Conservation (phyloP, 108 stramenopile genomes). For the Cylindrotheca fusiformis region DNA sequence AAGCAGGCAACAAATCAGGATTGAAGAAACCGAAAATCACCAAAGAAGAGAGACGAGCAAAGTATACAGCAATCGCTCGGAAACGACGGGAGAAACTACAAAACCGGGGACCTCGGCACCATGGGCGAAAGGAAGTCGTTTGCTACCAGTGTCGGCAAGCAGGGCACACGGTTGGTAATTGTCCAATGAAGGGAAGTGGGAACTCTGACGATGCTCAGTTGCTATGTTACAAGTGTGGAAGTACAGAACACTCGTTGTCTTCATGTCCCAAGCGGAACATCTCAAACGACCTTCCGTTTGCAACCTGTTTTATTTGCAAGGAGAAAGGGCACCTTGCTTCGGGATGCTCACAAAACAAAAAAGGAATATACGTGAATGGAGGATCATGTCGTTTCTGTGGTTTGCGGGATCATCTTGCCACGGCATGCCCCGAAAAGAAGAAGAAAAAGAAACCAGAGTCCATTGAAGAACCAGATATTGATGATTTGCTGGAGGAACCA, state of each 20-base stretch:
- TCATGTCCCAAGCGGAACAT: conserved; percentile 47
- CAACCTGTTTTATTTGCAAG: conserved; percentile 76
- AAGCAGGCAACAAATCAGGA: too few species aligned
- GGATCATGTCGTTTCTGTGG: conserved; percentile 70
- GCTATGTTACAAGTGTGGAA: conserved; percentile 84
- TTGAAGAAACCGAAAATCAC: conserved; percentile 64
- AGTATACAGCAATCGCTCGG: conserved; percentile 76
- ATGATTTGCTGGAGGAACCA: conserved; percentile 12
- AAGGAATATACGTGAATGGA: conserved; percentile 77
- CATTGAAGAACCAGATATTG: not conserved
- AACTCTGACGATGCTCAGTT: conserved; percentile 15
- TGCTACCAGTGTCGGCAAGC: conserved; percentile 71
- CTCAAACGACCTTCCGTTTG: conserved; percentile 54
- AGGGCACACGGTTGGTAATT: conserved; percentile 65
- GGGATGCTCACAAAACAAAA: conserved; percentile 54
- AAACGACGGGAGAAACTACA: conserved; percentile 53
- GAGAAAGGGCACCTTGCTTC: conserved; percentile 68
- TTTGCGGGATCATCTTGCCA: conserved; percentile 50
- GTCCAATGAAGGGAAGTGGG: conserved; percentile 27
- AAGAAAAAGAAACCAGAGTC: conserved; percentile 7
- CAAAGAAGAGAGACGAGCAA: conserved; percentile 75
- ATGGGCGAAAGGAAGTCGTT: conserved; percentile 26
- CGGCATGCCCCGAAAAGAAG: conserved; percentile 51
- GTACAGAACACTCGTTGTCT: conserved; percentile 63
- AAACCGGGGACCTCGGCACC: not conserved